Percentiles rank a stretch among this genome's conserved stretches.
Evolutionary conservation across 768 basidiomycete species (phyloP).

Genomic region (Lactarius vividus): DNA sequence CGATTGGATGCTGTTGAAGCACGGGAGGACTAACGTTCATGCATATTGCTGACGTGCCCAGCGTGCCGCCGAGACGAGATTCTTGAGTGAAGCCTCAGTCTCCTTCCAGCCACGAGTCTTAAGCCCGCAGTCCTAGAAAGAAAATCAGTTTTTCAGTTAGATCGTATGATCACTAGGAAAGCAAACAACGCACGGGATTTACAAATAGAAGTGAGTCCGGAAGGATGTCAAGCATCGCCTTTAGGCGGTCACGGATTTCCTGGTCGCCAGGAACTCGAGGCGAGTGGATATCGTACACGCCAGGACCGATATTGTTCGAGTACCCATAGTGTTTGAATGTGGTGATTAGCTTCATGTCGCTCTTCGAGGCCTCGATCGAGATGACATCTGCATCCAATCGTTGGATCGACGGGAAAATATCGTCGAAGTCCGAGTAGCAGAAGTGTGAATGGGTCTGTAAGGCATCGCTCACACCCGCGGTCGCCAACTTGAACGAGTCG

Average conservation of each 20-base stretch:
- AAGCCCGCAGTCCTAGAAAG: constrained; percentile 80
- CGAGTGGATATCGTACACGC: constrained; percentile 99
- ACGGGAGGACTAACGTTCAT: constrained; percentile 52
- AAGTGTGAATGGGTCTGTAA: constrained; percentile 99
- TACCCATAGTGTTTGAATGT: constrained; percentile 96
- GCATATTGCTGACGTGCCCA: constrained; percentile 87
- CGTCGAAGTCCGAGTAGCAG: constrained; percentile 98
- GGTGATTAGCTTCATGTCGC: constrained; percentile 93
- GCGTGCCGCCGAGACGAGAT: constrained; percentile 88
- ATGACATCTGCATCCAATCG: constrained; percentile 98
- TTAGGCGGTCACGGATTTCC: constrained; percentile 93
- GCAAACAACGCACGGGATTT: constrained; percentile 63
- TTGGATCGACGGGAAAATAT: constrained; percentile 97
- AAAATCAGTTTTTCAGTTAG: constrained; percentile 19
- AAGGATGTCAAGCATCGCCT: constrained; percentile 78
- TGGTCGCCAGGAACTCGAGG: constrained; percentile 92
- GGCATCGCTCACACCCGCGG: constrained; percentile 90
- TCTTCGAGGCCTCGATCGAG: constrained; percentile 98
- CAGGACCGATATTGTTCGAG: constrained; percentile 96
- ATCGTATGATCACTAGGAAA: not conserved
- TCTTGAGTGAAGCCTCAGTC: constrained; percentile 84
- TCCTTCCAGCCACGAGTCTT: constrained; percentile 99
- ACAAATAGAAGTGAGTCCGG: constrained; percentile 80
- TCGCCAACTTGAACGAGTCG: constrained; percentile 97
- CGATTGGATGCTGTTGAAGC: constrained; percentile 92